Percentiles rank a stretch among this genome's conserved stretches.
Evolutionary conservation across 805 yeast genomes (phyloP).

Genomic region (Candida jianshihensis): DNA sequence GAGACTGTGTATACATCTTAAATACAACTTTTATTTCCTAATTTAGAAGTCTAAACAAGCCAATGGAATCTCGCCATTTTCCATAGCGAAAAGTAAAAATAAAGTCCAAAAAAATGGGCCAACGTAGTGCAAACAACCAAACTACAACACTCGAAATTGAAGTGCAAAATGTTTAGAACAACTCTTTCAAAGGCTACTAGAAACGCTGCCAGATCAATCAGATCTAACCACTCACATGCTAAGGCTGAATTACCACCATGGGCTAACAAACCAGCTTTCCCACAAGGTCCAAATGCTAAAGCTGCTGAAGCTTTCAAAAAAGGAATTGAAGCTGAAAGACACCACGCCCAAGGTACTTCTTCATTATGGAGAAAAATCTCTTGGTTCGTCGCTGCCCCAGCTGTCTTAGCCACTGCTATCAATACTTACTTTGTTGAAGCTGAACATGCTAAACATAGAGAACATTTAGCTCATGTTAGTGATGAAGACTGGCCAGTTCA

Average conservation of each 20-base stretch:
- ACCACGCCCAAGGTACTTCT: slow-evolving; percentile 77
- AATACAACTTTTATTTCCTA: slow-evolving; percentile 7
- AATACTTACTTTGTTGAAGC: slow-evolving; percentile 78
- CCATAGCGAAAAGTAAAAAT: background rate
- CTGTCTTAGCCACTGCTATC: slow-evolving; percentile 64
- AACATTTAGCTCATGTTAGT: slow-evolving; percentile 56
- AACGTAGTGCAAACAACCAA: slow-evolving; percentile 2
- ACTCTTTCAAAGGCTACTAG: slow-evolving; percentile 27
- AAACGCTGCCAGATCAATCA: slow-evolving; percentile 13
- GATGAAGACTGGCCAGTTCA: slow-evolving; percentile 93
- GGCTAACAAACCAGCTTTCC: slow-evolving; percentile 42
- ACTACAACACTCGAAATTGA: background rate
- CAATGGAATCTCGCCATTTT: slow-evolving; percentile 11
- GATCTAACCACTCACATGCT: slow-evolving; percentile 16
- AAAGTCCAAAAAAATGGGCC: slow-evolving; percentile 9
- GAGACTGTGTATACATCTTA: background rate
- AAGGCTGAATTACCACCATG: slow-evolving; percentile 30
- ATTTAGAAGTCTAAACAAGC: slow-evolving; percentile 15
- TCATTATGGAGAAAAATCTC: slow-evolving; percentile 83
- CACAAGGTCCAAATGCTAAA: slow-evolving; percentile 33
- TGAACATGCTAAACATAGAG: slow-evolving; percentile 88
- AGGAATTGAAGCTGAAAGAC: slow-evolving; percentile 53
- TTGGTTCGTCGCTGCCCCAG: slow-evolving; percentile 74
- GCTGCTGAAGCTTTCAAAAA: slow-evolving; percentile 60
- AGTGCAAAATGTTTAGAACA: slow-evolving; percentile 35